Evolutionary conservation across 306 rosid species (phyloP), one percentile per base, ranked within the genome.

Genomic region (Acacia crassicarpa): DNA sequence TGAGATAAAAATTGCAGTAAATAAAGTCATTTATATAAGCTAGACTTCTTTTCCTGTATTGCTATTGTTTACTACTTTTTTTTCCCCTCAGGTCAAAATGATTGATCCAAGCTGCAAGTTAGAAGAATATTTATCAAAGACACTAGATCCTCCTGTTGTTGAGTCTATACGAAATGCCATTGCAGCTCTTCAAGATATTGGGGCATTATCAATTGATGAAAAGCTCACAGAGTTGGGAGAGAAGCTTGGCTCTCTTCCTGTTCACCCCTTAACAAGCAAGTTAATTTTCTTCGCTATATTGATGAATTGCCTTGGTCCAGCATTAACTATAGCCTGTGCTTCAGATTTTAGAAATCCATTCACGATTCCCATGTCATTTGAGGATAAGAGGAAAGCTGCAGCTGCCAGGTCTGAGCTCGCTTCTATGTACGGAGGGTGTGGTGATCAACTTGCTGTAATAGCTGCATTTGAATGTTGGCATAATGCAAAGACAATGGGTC

Each of bases 271-370:
- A 68, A 92, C 91, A 13, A 84, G 99, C 94, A 93, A 88, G 83
- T 93, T 95, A 98, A 96, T 95, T 30, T 89, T 95, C 83, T 92
- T 92, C 69, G 93, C 92, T 65, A 87, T 92, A 86, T 78, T 95
- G 90, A 90, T 92, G 97, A 92, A 95, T 83, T 93, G 99, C 84
- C 98, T 95, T 8, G 97, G 89, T 70, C 99, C 99, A 69, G 99
- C 99, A 49, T 84, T 95, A 87, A 95, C 98, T 65, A 80, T 93
- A n/a, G 99, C 99, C 8, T 91, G 96, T 43, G 98, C 97, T 44
- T 83, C 96, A 61, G 98, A 89, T 87, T 92, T 68, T 86, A 91
- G 78, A 89, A 90, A 93, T 91, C 99, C 99, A 65, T 95, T 95
- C 81, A 85, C 89, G 5, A 87, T 93, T 85, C 96, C 99, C 67